Evolutionary conservation across 768 basidiomycete species (phyloP).

Genomic region (Panellus pusillus): DNA sequence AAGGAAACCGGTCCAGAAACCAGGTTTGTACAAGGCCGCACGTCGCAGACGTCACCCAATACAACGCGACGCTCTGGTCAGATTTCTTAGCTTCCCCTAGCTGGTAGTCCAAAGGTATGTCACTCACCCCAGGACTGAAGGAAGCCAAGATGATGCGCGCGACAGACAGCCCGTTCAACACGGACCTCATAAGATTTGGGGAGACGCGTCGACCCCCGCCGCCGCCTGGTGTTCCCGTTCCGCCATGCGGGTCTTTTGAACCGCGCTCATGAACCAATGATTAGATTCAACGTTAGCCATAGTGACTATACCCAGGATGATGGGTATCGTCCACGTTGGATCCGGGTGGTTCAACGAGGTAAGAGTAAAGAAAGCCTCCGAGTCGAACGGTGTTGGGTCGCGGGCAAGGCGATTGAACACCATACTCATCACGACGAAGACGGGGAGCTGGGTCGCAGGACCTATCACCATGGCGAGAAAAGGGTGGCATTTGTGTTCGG

Average conservation of each 20-base stretch:
- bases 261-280: conserved; percentile 67
- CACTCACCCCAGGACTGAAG: conserved; percentile 69
- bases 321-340: conserved; percentile 66
- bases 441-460: conserved; percentile 65
- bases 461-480: conserved; percentile 59
- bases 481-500: conserved; percentile 57
- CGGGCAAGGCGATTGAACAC: conserved; percentile 55
- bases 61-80: conserved; percentile 62
- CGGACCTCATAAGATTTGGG: conserved; percentile 50
- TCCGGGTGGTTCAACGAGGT: conserved; percentile 71
- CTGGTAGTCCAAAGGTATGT: not conserved
- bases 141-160: conserved; percentile 66
- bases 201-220: conserved; percentile 47
- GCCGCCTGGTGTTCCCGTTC: conserved; percentile 48
- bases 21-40: conserved; percentile 78
- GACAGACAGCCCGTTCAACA: conserved; percentile 58
- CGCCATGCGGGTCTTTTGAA: conserved; percentile 51
- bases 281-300: conserved; percentile 80
- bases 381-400: conserved; percentile 67
- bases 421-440: conserved; percentile 68
- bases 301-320: conserved; percentile 69
- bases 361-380: conserved; percentile 75
- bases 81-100: not conserved
- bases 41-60: conserved; percentile 76
- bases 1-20: conserved; percentile 48